Percentiles rank a stretch among this genome's conserved stretches.
These are phyloP conservation scores for Streptanthus diversifolius DNA, from an alignment of 345 rosid species.

Conservation along the genomic window DNA sequence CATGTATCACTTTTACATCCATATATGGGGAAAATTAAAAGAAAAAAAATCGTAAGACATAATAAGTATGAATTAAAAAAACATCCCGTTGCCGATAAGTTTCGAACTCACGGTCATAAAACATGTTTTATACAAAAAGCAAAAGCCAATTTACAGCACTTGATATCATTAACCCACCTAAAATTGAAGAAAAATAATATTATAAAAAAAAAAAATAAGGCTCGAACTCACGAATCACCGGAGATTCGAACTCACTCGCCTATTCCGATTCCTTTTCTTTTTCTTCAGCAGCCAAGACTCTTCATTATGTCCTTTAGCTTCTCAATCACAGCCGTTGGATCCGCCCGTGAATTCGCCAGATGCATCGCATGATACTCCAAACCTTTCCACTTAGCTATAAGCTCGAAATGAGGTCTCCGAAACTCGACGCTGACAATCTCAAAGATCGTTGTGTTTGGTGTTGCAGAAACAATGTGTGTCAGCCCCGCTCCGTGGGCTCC, in stretches of 20 bases:
- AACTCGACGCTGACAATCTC: conserved; percentile 64
- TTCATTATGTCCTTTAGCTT: conserved; percentile 48
- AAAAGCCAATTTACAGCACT: conserved; percentile 19
- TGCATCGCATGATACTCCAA: conserved; percentile 79
- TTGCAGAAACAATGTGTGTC: conserved; percentile 83
- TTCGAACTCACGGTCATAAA: neutral
- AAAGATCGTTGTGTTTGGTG: conserved; percentile 74
- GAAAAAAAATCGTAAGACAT: neutral
- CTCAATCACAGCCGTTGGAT: conserved; percentile 50
- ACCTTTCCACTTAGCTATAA: conserved; percentile 92
- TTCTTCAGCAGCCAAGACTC: conserved; percentile 54
- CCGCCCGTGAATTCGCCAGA: conserved; percentile 57
- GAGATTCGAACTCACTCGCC: neutral
- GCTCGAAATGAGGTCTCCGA: conserved; percentile 74
- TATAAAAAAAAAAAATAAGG: conserved; percentile 2
- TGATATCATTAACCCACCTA: conserved; percentile 1
- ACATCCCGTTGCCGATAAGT: neutral
- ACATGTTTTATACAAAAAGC: neutral
- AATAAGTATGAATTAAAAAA: neutral
- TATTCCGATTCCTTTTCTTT: neutral
- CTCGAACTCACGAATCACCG: neutral
- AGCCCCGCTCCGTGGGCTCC: conserved; percentile 99
- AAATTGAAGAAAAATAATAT: neutral
- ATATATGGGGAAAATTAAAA: too few species aligned
- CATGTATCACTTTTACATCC: neutral